Base-by-base conservation (phyloP, 2,329 filamentous ascomycete genomes). In the Orbilia oligospora region DNA sequence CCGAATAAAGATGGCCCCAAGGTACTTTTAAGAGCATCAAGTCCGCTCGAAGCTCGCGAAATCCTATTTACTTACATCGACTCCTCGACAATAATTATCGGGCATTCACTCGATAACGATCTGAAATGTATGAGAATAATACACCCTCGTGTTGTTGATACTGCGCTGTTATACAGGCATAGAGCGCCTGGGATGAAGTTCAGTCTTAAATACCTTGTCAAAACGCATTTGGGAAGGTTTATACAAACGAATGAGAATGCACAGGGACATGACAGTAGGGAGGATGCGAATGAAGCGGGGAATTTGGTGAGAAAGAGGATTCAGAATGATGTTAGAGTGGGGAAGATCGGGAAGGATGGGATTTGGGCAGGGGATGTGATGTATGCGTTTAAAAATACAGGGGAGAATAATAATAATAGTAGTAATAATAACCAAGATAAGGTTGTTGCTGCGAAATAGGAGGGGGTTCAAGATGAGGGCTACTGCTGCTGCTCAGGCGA, bases 21-120 rank as follows among this genome's bases (percentile, higher is more conserved):
- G 82, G 41, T 56, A 71, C 87, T 97, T 41, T 90, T 89, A 66
- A 92, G 97, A 53, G 93, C 97, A 8, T 86, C 90, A 0, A 94
- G 92, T 0, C 94, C 94, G 0, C 86, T 89, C 22, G 88, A 86
- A 30, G 96, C 96, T 0, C 91, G 96, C 8, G 87, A 90, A 0
- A 87, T 97, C 0, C 88, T 99, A 8, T 93, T 97, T 84, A 88
- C 88, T 0, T 87, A 92, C 67, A 88, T 99, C 63, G 88, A 90
- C 0, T 92, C 93, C 0, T 86, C 88, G 0, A 99, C 94, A 0
- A 92, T 94, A 0, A 85, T 99, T 0, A 92, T 99, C 56, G 96
- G 96, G 0, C 96, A 99, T 84, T 94, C 93, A 0, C 89, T 98
- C 8, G 96, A 99, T 82, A 99, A 99, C 83, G 96, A 99, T 82